Evolutionary conservation across 352 stramenopile species (phyloP), one percentile per base, ranked within the genome.

Genomic region (Globisporangium orthogonon): DNA sequence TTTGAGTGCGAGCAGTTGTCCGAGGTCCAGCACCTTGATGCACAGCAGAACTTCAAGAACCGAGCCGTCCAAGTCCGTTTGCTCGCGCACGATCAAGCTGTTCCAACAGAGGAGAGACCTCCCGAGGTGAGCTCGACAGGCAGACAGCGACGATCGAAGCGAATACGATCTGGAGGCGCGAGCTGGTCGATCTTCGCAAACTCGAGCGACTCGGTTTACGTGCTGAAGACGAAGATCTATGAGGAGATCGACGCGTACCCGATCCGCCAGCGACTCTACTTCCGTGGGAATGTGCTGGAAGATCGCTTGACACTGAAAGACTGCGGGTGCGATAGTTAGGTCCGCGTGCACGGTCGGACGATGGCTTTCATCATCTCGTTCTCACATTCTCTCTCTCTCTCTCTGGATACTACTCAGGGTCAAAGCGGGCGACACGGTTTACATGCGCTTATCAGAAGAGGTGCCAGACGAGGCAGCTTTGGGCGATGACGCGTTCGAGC

Each of bases 221-320:
- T 89, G 49, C 57, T 94, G 9, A 94, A 94, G 57, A 72, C 77
- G 4, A 88, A 86, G 50, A 86, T 94, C 33, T 89, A 76, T 50
- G 74, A 79, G 3, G 76, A 87, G 50, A 83, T 78, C 7, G 83
- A 89, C 61, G 68, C 71, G 7, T 70, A 85, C 11, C 83, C 83
- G 15, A 83, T 82, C 37, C 77, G 77, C 30, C 83, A 94, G 58
- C 66, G 70, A 7, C 65, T 94, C 1, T 94, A 89, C 52, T 91
- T 83, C 57, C 71, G 74, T 40, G 83, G 83, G 11, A 57, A 76
- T 2, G 31, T 80, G 17, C 65, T 94, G 18, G 62, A 83, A 18
- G 78, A 94, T 50, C 54, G 63, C 43, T 52, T 62, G 14, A 78
- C 76, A 18, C 67, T 94, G 15, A 89, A 88, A 52, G 67, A 83